Percentiles rank a stretch among this genome's conserved stretches.
phyloP scores from a whole-genome alignment of 2,329 filamentous ascomycete genomes.

The Aspergillus aculeatinus region DNA sequence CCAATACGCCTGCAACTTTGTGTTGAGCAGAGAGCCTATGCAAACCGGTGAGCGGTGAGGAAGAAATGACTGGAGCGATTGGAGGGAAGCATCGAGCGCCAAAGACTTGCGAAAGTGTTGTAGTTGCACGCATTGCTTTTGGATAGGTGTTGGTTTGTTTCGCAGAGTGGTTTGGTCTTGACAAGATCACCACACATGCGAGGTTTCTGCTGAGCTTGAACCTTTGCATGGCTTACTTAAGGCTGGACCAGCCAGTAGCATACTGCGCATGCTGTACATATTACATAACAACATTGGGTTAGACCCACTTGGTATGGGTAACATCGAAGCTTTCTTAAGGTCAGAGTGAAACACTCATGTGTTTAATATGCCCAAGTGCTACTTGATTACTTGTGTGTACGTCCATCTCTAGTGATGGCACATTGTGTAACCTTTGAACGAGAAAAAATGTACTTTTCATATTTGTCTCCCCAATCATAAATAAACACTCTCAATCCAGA shows the following conservation, averaged over 20 bases:
- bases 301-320: too few relatives aligned
- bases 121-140: not conserved
- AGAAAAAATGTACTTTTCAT: conserved; percentile 28
- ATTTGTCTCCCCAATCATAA: conserved; percentile 10
- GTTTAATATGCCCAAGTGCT: too few relatives aligned
- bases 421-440: not conserved
- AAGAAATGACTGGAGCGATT: not conserved
- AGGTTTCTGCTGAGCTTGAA: too few relatives aligned
- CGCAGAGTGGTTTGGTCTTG: not conserved
- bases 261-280: too few relatives aligned
- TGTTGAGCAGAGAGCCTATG: not conserved
- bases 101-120: not conserved
- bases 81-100: not conserved
- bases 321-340: too few relatives aligned
- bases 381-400: too few relatives aligned
- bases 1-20: not conserved
- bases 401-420: too few relatives aligned
- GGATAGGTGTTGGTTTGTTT: not conserved
- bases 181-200: too few relatives aligned
- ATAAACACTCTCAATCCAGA: conserved; percentile 22
- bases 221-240: too few relatives aligned
- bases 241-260: too few relatives aligned
- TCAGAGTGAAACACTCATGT: too few relatives aligned
- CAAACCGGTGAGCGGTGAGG: not conserved
- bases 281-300: too few relatives aligned